Conservation (phyloP, 1,284 basidiomycete species). For the Tausonia pullulans region DNA sequence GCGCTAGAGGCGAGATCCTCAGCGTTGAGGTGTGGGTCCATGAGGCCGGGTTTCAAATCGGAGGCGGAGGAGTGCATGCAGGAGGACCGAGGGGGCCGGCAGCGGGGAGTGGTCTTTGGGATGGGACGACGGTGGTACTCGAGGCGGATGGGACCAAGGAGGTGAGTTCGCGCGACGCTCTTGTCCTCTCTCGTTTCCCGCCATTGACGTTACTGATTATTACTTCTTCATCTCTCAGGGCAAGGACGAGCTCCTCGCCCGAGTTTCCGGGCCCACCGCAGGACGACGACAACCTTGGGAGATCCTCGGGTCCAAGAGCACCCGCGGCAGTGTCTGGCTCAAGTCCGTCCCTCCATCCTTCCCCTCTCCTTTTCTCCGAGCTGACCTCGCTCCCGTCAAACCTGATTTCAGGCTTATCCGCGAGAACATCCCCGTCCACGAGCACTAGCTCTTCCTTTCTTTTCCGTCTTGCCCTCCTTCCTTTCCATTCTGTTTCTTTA, state of each 20-base stretch:
- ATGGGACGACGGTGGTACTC: constrained; percentile 10
- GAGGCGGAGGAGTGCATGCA: neutral
- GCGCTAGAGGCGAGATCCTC: constrained; percentile 30
- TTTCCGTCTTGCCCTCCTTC: neutral
- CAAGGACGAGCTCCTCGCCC: constrained; percentile 4
- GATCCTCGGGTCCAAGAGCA: constrained; percentile 6
- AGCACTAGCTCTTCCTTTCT: neutral
- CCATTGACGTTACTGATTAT: neutral
- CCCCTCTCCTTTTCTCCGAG: neutral
- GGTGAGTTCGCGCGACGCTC: neutral
- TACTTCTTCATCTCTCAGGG: neutral
- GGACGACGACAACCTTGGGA: constrained; percentile 9
- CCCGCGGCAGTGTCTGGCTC: constrained; percentile 11
- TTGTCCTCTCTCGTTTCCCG: neutral
- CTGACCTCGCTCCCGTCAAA: neutral
- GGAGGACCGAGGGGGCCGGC: neutral
- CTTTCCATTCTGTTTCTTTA: neutral
- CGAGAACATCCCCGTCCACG: neutral
- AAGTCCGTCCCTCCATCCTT: constrained; percentile 1
- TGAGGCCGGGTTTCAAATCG: constrained; percentile 33
- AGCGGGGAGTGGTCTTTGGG: constrained; percentile 1
- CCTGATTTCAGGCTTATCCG: neutral
- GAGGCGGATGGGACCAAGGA: constrained; percentile 15
- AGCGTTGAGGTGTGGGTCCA: constrained; percentile 35
- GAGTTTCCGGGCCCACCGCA: neutral